These are phyloP conservation scores for Nicotiana obtusifolia DNA, from an alignment of 257 asterid genomes.

Conservation along the genomic window DNA sequence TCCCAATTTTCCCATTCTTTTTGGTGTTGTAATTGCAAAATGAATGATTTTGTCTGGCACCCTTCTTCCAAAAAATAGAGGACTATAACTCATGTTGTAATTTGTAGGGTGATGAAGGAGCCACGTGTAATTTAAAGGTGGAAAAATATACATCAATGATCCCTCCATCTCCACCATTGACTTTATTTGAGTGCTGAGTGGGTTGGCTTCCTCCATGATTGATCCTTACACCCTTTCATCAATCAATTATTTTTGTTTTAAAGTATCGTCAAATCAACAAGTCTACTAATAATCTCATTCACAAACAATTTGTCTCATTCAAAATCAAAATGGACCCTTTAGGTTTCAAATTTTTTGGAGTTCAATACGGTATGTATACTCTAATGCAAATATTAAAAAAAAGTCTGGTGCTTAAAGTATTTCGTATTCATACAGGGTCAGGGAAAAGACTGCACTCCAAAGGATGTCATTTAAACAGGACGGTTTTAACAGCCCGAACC, in stretches of 20 bases:
- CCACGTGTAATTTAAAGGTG: neutral
- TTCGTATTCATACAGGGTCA: too few species aligned
- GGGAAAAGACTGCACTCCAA: too few species aligned
- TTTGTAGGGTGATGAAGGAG: neutral
- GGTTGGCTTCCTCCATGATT: constrained; percentile 2
- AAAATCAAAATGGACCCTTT: neutral
- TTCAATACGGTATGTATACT: too few species aligned
- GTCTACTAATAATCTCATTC: neutral
- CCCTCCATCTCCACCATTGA: constrained; percentile 2
- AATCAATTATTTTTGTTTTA: neutral
- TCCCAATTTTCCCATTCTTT: neutral
- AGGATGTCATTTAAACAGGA: too few species aligned
- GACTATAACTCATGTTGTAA: neutral
- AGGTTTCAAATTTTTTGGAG: neutral
- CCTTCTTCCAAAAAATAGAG: neutral
- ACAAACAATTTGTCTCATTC: neutral
- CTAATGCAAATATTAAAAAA: too few species aligned
- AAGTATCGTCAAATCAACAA: constrained; percentile 6
- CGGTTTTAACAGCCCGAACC: too few species aligned
- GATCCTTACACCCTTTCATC: neutral
- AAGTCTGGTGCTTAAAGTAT: too few species aligned
- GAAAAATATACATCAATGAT: neutral
- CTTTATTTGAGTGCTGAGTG: neutral
- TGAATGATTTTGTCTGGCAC: constrained; percentile 3
- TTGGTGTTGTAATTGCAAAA: constrained; percentile 1